Evolutionary conservation across 345 rosid species (phyloP).

Genomic region (Citrus inodora): DNA sequence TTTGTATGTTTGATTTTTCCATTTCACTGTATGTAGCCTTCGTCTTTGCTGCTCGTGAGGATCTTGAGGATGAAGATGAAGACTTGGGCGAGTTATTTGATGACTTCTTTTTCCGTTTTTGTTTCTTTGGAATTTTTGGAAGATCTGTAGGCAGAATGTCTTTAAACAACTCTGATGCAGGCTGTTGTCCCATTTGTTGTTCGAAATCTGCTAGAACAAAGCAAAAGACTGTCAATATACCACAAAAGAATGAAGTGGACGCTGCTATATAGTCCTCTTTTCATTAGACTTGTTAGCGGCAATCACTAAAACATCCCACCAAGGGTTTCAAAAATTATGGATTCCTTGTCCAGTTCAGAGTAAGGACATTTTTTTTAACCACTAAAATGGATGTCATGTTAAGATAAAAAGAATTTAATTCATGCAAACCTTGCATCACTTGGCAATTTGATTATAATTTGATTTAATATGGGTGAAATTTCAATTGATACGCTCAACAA

Average conservation of each 20-base stretch:
- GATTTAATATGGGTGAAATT: not conserved
- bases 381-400: not conserved
- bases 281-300: not conserved
- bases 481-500: not conserved
- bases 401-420: not conserved
- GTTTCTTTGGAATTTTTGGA: constrained; percentile 44
- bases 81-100: constrained; percentile 37
- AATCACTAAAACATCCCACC: not conserved
- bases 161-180: constrained; percentile 26
- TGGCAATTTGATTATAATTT: not conserved
- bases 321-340: not conserved
- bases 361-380: not conserved
- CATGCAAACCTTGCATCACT: not conserved
- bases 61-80: constrained; percentile 38
- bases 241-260: not conserved
- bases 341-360: not conserved
- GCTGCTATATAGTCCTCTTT: not conserved
- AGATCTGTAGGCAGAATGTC: constrained; percentile 29
- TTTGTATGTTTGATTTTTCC: constrained; percentile 19
- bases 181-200: constrained; percentile 27
- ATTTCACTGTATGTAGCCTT: constrained; percentile 26
- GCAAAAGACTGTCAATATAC: not conserved
- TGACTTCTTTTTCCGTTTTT: constrained; percentile 49
- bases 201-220: constrained; percentile 37
- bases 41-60: constrained; percentile 29